These are phyloP conservation scores for Saitozyma podzolica DNA, from an alignment of 768 basidiomycete genomes.

Conservation along the genomic window DNA sequence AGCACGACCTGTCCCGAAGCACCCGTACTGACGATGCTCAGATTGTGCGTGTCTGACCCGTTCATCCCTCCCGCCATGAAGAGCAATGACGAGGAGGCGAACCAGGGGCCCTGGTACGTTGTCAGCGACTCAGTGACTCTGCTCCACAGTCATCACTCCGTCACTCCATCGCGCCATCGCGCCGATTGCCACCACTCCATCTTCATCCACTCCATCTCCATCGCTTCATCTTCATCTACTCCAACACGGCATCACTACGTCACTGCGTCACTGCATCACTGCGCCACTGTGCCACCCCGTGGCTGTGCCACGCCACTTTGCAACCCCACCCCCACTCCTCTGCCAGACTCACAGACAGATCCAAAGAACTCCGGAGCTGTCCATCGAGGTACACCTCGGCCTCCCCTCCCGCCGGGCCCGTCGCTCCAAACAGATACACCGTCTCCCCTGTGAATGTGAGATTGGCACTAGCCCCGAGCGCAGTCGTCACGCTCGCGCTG, in stretches of 20 bases:
- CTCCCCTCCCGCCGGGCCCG: slow-evolving; percentile 30
- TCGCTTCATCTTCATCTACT: not conserved
- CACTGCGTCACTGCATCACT: too few species aligned
- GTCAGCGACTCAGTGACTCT: slow-evolving; percentile 1
- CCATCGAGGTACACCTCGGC: slow-evolving; percentile 33
- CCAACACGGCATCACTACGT: too few species aligned
- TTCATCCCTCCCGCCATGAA: slow-evolving; percentile 21
- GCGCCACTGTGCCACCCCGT: too few species aligned
- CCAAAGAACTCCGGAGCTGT: slow-evolving; percentile 8
- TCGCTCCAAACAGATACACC: slow-evolving; percentile 38
- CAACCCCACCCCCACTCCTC: not conserved
- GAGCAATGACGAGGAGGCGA: slow-evolving; percentile 23
- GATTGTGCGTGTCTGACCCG: slow-evolving; percentile 9
- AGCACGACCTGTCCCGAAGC: slow-evolving; percentile 16
- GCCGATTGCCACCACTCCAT: too few species aligned
- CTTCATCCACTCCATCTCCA: not conserved
- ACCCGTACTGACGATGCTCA: slow-evolving; percentile 11
- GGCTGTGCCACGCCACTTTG: too few species aligned
- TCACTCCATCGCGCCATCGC: too few species aligned
- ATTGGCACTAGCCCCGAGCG: slow-evolving; percentile 8
- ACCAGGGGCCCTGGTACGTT: slow-evolving; percentile 23
- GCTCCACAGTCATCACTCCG: too few species aligned
- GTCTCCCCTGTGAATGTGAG: slow-evolving; percentile 27
- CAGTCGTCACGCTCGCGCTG: slow-evolving; percentile 23
- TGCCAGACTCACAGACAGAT: slow-evolving; percentile 26